Conservation (phyloP, 176 grass and related monocot genomes). For the Hordeum marinum region DNA sequence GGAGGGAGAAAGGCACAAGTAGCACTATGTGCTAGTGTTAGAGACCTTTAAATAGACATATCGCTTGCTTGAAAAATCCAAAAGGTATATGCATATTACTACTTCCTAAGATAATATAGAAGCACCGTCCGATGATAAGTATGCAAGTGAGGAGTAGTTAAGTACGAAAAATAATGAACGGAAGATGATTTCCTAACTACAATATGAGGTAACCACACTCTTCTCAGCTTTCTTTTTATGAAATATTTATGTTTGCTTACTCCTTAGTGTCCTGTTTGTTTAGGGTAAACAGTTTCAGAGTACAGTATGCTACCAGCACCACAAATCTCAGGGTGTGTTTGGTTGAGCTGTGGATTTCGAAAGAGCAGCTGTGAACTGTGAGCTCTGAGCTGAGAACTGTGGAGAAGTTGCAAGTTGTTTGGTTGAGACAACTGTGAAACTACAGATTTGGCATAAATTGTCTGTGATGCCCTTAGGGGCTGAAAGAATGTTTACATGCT, state of each 20-base stretch:
- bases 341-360: no score
- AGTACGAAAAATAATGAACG: not conserved
- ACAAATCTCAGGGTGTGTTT: not conserved
- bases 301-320: not conserved
- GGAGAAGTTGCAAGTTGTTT: no score
- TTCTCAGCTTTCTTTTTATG: not conserved
- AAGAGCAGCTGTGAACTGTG: no score
- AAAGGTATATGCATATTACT: not conserved
- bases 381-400: no score
- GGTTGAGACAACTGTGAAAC: no score
- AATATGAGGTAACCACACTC: not conserved
- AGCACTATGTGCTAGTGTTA: not conserved
- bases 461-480: no score
- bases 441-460: no score
- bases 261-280: not conserved
- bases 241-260: not conserved
- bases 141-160: not conserved
- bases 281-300: constrained; percentile 6
- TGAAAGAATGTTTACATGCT: no score
- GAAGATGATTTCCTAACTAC: not conserved
- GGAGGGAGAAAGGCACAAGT: not conserved
- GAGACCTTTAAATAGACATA: not conserved
- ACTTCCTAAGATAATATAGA: not conserved
- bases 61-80: not conserved
- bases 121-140: not conserved